These are phyloP conservation scores for Cladorrhinum sp. DNA, from an alignment of 2,329 filamentous ascomycete genomes.

Conservation along the genomic window DNA sequence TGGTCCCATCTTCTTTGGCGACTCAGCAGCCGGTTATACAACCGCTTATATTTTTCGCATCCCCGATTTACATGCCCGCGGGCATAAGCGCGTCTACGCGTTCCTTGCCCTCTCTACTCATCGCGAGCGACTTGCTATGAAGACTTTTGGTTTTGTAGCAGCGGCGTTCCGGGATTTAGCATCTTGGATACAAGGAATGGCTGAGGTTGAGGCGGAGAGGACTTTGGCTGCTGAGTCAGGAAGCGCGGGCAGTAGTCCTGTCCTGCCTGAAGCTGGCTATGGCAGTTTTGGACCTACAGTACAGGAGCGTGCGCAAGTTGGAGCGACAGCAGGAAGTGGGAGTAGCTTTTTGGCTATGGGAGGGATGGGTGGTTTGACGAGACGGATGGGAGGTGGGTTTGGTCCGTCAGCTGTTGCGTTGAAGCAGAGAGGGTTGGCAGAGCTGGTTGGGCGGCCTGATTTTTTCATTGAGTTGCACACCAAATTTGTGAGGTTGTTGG, in stretches of 20 bases:
- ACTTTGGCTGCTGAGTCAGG: conserved; percentile 40
- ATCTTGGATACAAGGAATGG: conserved; percentile 62
- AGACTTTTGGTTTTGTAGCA: conserved; percentile 61
- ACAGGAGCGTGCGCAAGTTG: conserved; percentile 25
- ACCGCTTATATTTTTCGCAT: conserved; percentile 70
- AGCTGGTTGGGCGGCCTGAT: conserved; percentile 64
- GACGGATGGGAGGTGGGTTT: conserved; percentile 55
- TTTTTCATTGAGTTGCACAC: conserved; percentile 66
- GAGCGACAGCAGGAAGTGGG: conserved; percentile 36
- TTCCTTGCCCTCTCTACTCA: conserved; percentile 65
- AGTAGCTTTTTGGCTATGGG: conserved; percentile 56
- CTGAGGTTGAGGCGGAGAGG: conserved; percentile 60
- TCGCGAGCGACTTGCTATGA: conserved; percentile 63
- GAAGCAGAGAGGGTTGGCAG: conserved; percentile 60
- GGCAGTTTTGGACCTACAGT: conserved; percentile 34
- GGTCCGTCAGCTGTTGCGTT: conserved; percentile 54
- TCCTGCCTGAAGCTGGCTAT: conserved; percentile 40
- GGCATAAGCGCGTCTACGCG: conserved; percentile 67
- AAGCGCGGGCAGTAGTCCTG: conserved; percentile 37
- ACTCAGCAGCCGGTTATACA: conserved; percentile 62
- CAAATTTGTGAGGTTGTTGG: conserved; percentile 60
- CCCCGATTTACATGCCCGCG: conserved; percentile 64
- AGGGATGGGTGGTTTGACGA: conserved; percentile 52
- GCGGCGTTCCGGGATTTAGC: conserved; percentile 63
- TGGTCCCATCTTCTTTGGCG: conserved; percentile 67